Conservation (phyloP, 768 basidiomycete genomes). For the Tulasnella sp. region DNA sequence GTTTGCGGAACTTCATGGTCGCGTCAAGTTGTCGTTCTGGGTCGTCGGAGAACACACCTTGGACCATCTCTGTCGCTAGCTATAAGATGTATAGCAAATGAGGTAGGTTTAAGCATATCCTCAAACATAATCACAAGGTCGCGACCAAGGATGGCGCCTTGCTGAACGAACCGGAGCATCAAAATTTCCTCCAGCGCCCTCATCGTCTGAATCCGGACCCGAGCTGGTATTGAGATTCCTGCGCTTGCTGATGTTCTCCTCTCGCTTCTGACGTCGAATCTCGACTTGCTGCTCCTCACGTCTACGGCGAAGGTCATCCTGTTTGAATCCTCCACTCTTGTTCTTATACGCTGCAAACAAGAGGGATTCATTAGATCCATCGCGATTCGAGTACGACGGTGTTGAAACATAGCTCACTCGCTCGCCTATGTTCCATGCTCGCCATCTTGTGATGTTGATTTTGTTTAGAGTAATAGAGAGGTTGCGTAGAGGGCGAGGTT, state of each 20-base stretch:
- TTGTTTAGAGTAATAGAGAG: too few relatives aligned
- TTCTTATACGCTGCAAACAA: conserved; percentile 65
- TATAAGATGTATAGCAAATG: conserved; percentile 25
- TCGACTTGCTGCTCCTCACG: conserved; percentile 98
- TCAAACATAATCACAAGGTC: neutral
- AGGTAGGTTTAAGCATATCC: neutral
- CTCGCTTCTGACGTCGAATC: conserved; percentile 95
- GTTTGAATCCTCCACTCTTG: conserved; percentile 70
- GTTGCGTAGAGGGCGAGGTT: too few relatives aligned
- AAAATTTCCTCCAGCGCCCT: conserved; percentile 48
- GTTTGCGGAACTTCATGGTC: conserved; percentile 96
- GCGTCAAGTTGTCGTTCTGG: conserved; percentile 83
- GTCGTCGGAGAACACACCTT: conserved; percentile 85
- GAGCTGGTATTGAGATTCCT: conserved; percentile 78
- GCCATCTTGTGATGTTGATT: too few relatives aligned
- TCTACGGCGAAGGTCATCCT: conserved; percentile 88
- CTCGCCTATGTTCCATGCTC: conserved; percentile 12
- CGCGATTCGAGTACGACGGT: neutral
- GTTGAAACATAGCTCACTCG: neutral
- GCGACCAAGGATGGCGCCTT: conserved; percentile 14
- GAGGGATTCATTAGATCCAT: neutral
- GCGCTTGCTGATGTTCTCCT: conserved; percentile 97
- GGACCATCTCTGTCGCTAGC: conserved; percentile 87
- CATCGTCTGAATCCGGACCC: conserved; percentile 84
- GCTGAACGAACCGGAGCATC: conserved; percentile 67